Evolutionary conservation across 768 basidiomycete species (phyloP), one percentile per base, ranked within the genome.

Genomic region (Termitomyces sp.): DNA sequence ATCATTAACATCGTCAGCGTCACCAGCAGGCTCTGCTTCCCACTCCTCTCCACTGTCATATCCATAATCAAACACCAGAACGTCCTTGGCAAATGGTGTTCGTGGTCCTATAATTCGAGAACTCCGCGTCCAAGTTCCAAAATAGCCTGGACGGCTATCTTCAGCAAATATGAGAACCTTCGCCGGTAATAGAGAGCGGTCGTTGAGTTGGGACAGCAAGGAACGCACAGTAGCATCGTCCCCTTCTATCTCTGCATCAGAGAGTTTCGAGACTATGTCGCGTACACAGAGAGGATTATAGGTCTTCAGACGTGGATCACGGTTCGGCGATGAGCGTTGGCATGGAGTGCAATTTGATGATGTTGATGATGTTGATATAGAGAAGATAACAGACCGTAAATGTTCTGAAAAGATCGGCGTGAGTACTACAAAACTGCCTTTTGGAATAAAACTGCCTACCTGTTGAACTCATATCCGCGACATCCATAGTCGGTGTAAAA

Each of bases 31-130:
- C 67, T 95, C 94, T 56, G 89, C 90, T 60, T 93, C 92, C 97
- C 97, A 98, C 63, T 98, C 97, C 63, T 87, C 93, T 14, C 92
- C 96, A 51, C 92, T 95, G 73, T 99, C 95, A 66, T 95, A 92
- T 5, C 82, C 82, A 69, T 98, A 99, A 71, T 98, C 94, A 53
- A 91, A 80, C 12, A 82, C 79, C 1, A 87, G 74, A 11, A 83
- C 76, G 65, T 99, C 97, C 61, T 83, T 82, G 2, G 80, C 84
- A 59, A 96, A 88, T 1, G 97, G 95, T 17, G 80, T 83, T 16
- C 97, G 85, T 2, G 95, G 87, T 0, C 93, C 89, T 58, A 98
- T 84, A 34, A 83, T 71, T 17, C 77, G 77, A 14, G 94, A 95
- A 58, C 77, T 83, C 53, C 89, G 86, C 8, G 94, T 95, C 88